phyloP scores from a whole-genome alignment of 768 basidiomycete species.

The Rhizopogon roseolus region DNA sequence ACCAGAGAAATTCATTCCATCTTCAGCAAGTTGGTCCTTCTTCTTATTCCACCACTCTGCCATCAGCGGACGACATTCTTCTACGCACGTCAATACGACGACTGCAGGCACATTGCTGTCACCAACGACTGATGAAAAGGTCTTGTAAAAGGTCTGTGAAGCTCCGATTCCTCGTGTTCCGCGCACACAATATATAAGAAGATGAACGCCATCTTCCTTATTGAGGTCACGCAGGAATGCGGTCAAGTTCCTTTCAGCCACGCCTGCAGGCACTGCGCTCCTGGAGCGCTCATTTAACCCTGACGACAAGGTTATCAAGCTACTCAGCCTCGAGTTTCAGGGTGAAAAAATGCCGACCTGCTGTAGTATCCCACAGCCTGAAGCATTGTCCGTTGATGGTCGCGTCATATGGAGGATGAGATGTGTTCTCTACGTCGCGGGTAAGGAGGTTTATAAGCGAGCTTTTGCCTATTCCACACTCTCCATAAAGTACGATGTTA shows the following conservation, averaged over 20 bases:
- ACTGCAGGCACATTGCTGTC: constrained; percentile 20
- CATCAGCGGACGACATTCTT: constrained; percentile 23
- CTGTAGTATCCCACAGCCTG: constrained; percentile 31
- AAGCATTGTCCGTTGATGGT: constrained; percentile 12
- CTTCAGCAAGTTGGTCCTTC: constrained; percentile 15
- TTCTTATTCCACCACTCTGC: constrained; percentile 33
- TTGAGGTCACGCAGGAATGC: constrained; percentile 28
- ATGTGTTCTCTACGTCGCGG: constrained; percentile 22
- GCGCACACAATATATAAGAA: constrained; percentile 25
- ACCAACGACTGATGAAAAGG: constrained; percentile 21
- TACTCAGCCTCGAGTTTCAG: too few relatives aligned
- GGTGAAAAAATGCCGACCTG: constrained; percentile 8
- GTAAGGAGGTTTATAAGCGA: constrained; percentile 38
- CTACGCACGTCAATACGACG: constrained; percentile 22
- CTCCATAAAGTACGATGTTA: constrained; percentile 39
- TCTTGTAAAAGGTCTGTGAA: constrained; percentile 14
- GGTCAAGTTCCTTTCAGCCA: constrained; percentile 21
- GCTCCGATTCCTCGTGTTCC: constrained; percentile 15
- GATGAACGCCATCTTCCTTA: constrained; percentile 17
- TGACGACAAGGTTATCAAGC: not conserved
- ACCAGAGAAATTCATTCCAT: constrained; percentile 28
- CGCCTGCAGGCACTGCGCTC: constrained; percentile 20
- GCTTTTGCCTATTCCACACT: constrained; percentile 39
- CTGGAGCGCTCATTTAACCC: constrained; percentile 28
- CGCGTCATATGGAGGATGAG: constrained; percentile 19